phyloP scores from a whole-genome alignment of 208 protist species.

The Naegleria gruberi region DNA sequence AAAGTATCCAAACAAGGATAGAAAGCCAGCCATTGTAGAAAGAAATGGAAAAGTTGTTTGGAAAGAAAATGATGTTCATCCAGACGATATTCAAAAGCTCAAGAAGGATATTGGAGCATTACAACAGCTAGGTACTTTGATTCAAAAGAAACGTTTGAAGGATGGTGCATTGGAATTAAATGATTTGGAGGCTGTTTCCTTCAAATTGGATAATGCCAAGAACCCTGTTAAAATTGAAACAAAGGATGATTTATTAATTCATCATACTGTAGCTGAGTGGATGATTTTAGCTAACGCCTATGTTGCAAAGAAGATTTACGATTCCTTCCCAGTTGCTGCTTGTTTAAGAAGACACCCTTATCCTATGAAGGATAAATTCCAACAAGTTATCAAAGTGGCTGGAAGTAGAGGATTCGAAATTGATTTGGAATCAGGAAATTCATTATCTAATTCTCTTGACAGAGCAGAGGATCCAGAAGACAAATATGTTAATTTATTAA shows the following conservation, averaged over 20 bases:
- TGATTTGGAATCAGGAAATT: slow-evolving; percentile 41
- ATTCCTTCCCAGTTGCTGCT: slow-evolving; percentile 63
- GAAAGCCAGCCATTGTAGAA: not conserved
- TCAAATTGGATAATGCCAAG: not conserved
- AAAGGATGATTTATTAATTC: not conserved
- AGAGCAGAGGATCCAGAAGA: slow-evolving; percentile 14
- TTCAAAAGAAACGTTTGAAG: not conserved
- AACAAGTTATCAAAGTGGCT: not conserved
- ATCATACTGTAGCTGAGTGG: slow-evolving; percentile 48
- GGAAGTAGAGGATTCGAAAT: slow-evolving; percentile 31
- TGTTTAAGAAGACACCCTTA: slow-evolving; percentile 75
- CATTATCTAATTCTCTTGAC: slow-evolving; percentile 50
- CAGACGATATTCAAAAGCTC: not conserved
- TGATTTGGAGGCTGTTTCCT: not conserved
- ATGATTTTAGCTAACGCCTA: slow-evolving; percentile 46
- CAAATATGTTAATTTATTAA: not conserved
- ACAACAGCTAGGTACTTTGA: not conserved
- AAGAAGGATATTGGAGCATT: not conserved
- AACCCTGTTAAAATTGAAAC: not conserved
- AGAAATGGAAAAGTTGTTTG: not conserved
- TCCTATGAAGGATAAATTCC: slow-evolving; percentile 42
- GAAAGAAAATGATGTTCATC: not conserved
- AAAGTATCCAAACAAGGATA: not conserved
- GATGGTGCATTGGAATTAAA: not conserved
- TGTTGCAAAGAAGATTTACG: slow-evolving; percentile 60